Conservation (phyloP, 805 yeast genomes). For the Blastobotrys attinorum region DNA sequence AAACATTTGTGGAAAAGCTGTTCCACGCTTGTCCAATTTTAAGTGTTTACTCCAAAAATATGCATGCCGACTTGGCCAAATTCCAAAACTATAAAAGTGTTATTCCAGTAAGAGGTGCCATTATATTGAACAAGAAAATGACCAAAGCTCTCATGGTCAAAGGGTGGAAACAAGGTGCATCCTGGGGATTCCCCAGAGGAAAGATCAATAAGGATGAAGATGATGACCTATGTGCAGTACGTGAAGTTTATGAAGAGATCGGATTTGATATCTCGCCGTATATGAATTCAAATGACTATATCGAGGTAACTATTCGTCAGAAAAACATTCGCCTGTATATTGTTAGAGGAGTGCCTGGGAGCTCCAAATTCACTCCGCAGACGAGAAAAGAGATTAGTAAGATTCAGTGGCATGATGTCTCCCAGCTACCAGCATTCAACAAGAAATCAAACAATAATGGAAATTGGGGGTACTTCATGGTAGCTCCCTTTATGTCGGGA, state of each 20-base stretch:
- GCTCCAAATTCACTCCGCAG: conserved; percentile 63
- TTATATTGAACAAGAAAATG: conserved; percentile 64
- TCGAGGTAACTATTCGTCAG: conserved; percentile 74
- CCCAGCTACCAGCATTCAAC: conserved; percentile 26
- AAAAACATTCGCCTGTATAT: conserved; percentile 81
- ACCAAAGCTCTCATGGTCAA: conserved; percentile 71
- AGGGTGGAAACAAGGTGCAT: conserved; percentile 64
- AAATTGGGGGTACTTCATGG: conserved; percentile 25
- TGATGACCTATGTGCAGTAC: conserved; percentile 79
- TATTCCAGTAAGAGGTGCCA: conserved; percentile 96
- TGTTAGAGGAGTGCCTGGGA: conserved; percentile 70
- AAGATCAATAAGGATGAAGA: conserved; percentile 90
- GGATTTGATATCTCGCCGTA: conserved; percentile 74
- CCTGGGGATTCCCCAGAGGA: conserved; percentile 97
- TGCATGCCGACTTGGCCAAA: conserved; percentile 56
- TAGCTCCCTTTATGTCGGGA: conserved; percentile 31
- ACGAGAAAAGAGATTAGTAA: conserved; percentile 83
- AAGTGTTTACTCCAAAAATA: conserved; percentile 24
- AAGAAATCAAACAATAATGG: conserved; percentile 6
- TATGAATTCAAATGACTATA: conserved; percentile 60
- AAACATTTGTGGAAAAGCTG: conserved; percentile 60
- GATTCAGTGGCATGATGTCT: conserved; percentile 58
- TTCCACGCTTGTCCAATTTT: conserved; percentile 67
- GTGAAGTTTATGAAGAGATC: conserved; percentile 91
- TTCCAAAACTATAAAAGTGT: conserved; percentile 81